Base-by-base conservation (phyloP, 1,139 yeast species). In the Yamadazyma buinensis region DNA sequence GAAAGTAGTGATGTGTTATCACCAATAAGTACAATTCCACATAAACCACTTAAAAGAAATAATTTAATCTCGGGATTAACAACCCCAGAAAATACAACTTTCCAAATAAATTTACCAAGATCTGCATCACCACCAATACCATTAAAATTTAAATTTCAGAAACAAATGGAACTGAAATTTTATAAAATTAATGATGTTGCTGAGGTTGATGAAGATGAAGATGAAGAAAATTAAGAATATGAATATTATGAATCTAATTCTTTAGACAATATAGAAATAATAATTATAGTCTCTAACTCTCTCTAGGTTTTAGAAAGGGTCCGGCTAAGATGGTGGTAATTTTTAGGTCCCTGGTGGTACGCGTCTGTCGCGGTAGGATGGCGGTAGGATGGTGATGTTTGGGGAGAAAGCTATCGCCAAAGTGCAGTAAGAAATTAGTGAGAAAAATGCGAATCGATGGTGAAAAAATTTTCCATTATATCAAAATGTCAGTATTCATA, bases 401-500 rank as follows among this genome's bases (percentile, higher is more conserved):
- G n/a, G n/a, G n/a, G 6, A 5, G 25, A 9, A 8, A 4, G 25
- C 12, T n/a, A 14, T 23, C 14, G 25, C 14, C 6, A 9, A 11
- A 23, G 5, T 7, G 11, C 14, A 23, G 25, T 9, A n/a, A 23
- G 14, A n/a, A 23, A n/a, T 14, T 4, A n/a, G 12, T 14, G 4
- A 24, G 11, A 9, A 21, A 23, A 23, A 11, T 18, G 32, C 32
- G 32, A 30, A 23, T 18, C 27, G 26, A 19, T 21, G 34, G 34
- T 35, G 34, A 40, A 41, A 35, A 33, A 17, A 30, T 34, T 17
- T 17, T 38, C 29, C 35, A 33, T 15, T 30, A 33, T 35, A 12
- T 33, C 17, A 28, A 24, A 32, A 67, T 67, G 73, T 67, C 75
- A 28, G 75, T 68, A 42, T 62, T 70, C 46, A 69, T 69, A 36